A percentile compares a stretch with the other conserved stretches of the same genome.
Conservation (phyloP, 108 stramenopile genomes). For the Poteriospumella lacustris region DNA sequence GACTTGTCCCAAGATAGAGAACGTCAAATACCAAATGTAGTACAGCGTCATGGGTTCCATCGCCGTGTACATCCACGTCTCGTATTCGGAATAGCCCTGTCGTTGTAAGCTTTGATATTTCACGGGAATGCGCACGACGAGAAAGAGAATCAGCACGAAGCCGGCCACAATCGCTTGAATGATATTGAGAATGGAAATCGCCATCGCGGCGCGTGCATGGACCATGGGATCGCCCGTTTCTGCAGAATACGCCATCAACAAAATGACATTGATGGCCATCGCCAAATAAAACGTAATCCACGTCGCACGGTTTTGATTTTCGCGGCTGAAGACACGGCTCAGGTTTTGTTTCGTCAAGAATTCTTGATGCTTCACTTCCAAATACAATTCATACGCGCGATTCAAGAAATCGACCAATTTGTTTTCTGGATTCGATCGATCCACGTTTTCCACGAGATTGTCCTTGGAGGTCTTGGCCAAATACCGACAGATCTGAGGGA, state of each 20-base stretch:
- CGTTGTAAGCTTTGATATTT: conserved; percentile 19
- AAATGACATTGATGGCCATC: conserved; percentile 30
- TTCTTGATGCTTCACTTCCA: conserved; percentile 39
- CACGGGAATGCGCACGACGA: conserved; percentile 40
- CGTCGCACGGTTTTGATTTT: conserved; percentile 39
- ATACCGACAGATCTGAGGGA: conserved; percentile 36
- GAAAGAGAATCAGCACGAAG: conserved; percentile 27
- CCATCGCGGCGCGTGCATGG: not conserved
- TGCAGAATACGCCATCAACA: not conserved
- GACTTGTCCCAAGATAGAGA: conserved; percentile 14
- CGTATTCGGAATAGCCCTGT: not conserved
- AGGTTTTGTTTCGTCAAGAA: conserved; percentile 33
- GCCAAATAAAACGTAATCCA: conserved; percentile 39
- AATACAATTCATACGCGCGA: conserved; percentile 36
- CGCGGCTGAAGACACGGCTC: conserved; percentile 22
- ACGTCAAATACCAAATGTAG: conserved; percentile 25
- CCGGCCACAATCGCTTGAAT: conserved; percentile 9
- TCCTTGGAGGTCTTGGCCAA: conserved; percentile 39
- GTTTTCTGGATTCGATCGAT: conserved; percentile 32
- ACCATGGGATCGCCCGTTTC: not conserved
- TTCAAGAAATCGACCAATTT: conserved; percentile 37
- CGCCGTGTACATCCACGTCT: conserved; percentile 19
- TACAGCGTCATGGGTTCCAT: conserved; percentile 34
- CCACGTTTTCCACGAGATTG: conserved; percentile 35
- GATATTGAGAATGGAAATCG: conserved; percentile 3